Base-by-base conservation (phyloP, 176 grass and related monocot genomes). In the Stipa capillata region DNA sequence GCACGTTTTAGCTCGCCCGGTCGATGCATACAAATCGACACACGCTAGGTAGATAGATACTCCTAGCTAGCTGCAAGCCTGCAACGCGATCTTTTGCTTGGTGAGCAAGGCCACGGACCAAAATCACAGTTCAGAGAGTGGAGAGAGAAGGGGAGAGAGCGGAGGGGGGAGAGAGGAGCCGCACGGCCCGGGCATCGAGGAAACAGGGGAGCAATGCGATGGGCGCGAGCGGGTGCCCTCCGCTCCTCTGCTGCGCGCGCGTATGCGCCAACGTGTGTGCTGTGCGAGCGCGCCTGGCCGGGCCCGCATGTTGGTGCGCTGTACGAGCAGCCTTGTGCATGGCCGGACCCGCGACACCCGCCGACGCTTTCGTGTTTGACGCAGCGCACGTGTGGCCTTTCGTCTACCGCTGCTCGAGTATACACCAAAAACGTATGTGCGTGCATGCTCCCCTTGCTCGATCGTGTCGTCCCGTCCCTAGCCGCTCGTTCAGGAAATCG, bases 41-140 rank as follows among this genome's bases (percentile, higher is more conserved):
- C 10, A 60, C 27, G n/a, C 57, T 74, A 56, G 71, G 71, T 20
- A 1, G 33, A 21, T 23, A 40, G 31, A 31, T 20, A n/a, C n/a
- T n/a, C n/a, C 15, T 12, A 16, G 47, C 3, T 36, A 41, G 15
- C 65, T 29, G 15, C 21, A 5, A 5, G 66, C 59, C 39, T 68
- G 85, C 53, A 25, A 28, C 85, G 45, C 28, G 79, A 91, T 91
- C 80, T 91, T 91, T 91, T 72, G 75, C 80, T 87, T 57, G 28
- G 62, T 35, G 23, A 60, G 39, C 15, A 5, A 2, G 50, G 84
- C 37, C 28, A 31, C 78, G 55, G 60, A 29, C 41, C 53, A 78
- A 35, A 71, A 71, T 53, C 33, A 43, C n/a, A 15, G 7, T 2
- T 44, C 40, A 68, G 27, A 42, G 64, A 63, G 28, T 39, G 61